Percentiles rank a stretch among this genome's conserved stretches.
These are phyloP conservation scores for Phoma sp. DNA, from an alignment of 2,329 filamentous ascomycete species.

Conservation along the genomic window DNA sequence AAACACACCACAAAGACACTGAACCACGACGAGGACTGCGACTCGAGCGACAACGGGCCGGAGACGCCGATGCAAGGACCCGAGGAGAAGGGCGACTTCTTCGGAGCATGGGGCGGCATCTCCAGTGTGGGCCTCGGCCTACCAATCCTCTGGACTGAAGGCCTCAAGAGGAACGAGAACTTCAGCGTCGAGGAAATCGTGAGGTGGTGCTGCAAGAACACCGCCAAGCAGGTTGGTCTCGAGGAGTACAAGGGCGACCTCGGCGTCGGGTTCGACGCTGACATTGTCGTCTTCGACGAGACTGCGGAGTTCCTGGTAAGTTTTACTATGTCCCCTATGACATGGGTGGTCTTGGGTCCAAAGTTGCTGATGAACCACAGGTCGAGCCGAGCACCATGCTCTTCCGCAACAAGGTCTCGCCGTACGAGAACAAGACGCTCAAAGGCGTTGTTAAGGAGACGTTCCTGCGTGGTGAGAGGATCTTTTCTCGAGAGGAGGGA, in stretches of 20 bases:
- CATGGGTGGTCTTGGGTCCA: no score
- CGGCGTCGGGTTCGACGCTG: conserved; percentile 81
- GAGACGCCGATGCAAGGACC: conserved; percentile 44
- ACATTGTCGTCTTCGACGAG: conserved; percentile 92
- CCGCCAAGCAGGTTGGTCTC: conserved; percentile 85
- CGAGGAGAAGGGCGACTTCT: conserved; percentile 77
- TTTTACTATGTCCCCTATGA: no score
- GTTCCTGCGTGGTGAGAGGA: conserved; percentile 76
- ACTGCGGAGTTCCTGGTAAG: conserved; percentile 75
- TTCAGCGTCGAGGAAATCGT: conserved; percentile 77
- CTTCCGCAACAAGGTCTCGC: conserved; percentile 91
- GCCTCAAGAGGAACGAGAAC: conserved; percentile 63
- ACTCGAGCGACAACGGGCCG: conserved; percentile 34
- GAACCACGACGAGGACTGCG: conserved; percentile 47
- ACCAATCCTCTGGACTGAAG: conserved; percentile 85
- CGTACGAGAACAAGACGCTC: conserved; percentile 83
- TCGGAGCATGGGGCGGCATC: conserved; percentile 95
- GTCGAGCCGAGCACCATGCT: conserved; percentile 76
- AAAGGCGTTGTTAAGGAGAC: conserved; percentile 82
- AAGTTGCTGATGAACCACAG: conserved; percentile 12
- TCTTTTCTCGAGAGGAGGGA: conserved; percentile 72
- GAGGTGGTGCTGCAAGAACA: conserved; percentile 83
- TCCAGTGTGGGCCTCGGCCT: conserved; percentile 91
- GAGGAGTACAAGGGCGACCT: conserved; percentile 81
- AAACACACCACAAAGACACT: conserved; percentile 38